phyloP scores from a whole-genome alignment of 805 yeast species.

The Candida andamanensis region DNA sequence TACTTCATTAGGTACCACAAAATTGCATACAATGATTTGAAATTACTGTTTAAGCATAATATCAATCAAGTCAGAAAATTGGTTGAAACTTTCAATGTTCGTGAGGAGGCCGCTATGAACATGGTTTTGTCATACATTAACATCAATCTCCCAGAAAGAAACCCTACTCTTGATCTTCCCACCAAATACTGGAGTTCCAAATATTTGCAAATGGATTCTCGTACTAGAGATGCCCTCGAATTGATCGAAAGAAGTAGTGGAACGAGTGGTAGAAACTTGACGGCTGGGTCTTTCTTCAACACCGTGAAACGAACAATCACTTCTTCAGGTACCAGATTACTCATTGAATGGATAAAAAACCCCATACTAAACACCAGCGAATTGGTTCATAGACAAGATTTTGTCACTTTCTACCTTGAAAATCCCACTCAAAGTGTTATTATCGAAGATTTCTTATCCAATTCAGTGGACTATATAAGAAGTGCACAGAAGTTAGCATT shows the following conservation, averaged over 20 bases:
- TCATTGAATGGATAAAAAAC: constrained; percentile 75
- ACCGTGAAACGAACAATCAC: constrained; percentile 73
- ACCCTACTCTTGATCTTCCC: constrained; percentile 65
- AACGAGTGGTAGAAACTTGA: constrained; percentile 39
- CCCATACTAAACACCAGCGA: constrained; percentile 63
- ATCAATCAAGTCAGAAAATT: constrained; percentile 31
- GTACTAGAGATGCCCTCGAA: constrained; percentile 75
- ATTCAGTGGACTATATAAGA: constrained; percentile 54
- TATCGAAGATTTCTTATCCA: constrained; percentile 30
- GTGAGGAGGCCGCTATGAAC: constrained; percentile 57
- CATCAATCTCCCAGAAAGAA: constrained; percentile 66
- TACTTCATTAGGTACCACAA: constrained; percentile 55
- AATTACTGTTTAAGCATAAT: constrained; percentile 27
- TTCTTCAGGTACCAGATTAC: constrained; percentile 72
- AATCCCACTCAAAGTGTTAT: constrained; percentile 6
- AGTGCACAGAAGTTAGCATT: constrained; percentile 49
- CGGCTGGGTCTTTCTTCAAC: constrained; percentile 67
- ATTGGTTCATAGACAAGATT: constrained; percentile 46
- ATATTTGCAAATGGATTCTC: constrained; percentile 71
- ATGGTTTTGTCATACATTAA: constrained; percentile 59
- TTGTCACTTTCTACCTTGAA: constrained; percentile 24
- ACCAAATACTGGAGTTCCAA: constrained; percentile 45
- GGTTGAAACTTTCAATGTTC: constrained; percentile 29
- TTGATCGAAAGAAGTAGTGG: constrained; percentile 47
- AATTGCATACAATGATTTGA: constrained; percentile 25